Conservation (phyloP, 2,329 filamentous ascomycete genomes). For the Beauveria rudraprayagi region DNA sequence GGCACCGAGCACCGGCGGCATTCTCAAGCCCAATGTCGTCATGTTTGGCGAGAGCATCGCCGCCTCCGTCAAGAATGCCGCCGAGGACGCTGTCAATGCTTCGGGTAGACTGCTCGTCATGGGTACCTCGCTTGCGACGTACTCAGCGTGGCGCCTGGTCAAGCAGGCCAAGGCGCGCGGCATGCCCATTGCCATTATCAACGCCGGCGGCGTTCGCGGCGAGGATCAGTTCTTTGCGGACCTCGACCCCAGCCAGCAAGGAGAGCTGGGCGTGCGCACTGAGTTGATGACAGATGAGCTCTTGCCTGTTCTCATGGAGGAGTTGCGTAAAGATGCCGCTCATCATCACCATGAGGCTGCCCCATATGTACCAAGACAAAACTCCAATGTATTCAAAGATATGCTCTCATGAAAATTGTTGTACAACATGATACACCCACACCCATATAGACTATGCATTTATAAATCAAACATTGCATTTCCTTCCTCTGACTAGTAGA, state of each 20-base stretch:
- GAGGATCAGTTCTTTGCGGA: constrained; percentile 64
- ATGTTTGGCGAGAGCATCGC: constrained; percentile 95
- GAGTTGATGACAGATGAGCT: constrained; percentile 51
- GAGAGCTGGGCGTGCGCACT: constrained; percentile 45
- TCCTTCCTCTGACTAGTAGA: constrained; percentile 35
- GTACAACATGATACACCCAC: constrained; percentile 12
- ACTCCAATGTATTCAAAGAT: constrained; percentile 43
- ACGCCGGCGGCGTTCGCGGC: constrained; percentile 74
- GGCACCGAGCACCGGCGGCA: constrained; percentile 57
- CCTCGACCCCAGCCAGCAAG: constrained; percentile 42
- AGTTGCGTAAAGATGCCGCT: constrained; percentile 30
- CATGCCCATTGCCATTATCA: constrained; percentile 82
- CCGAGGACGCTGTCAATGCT: constrained; percentile 71
- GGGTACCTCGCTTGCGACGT: constrained; percentile 87
- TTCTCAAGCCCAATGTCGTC: constrained; percentile 85
- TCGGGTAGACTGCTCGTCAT: constrained; percentile 70
- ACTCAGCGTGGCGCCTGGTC: constrained; percentile 85
- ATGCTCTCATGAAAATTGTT: constrained; percentile 45
- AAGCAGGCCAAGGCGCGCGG: constrained; percentile 73
- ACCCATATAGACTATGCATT: constrained; percentile 11
- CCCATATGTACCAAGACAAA: constrained; percentile 13
- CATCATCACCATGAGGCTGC: background rate
- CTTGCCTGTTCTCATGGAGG: constrained; percentile 48
- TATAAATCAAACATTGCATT: constrained; percentile 4
- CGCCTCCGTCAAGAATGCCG: constrained; percentile 58